Conservation (phyloP, 164 flowering plant genomes). For the Piper longum region DNA sequence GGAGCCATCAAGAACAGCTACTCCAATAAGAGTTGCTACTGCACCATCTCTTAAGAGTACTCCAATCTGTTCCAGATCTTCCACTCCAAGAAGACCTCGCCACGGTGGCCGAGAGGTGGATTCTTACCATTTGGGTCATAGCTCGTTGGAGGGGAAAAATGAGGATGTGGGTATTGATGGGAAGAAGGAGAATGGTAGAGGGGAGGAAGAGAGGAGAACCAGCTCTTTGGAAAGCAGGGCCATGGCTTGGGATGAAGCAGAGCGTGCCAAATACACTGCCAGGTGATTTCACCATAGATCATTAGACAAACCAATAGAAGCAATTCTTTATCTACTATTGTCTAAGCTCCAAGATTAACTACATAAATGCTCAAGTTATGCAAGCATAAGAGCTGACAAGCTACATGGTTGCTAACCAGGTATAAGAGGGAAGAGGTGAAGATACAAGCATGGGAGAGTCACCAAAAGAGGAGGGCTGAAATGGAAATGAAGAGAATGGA, state of each 20-base stretch:
- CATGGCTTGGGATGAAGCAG: slow-evolving; percentile 96
- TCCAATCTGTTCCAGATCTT: slow-evolving; percentile 61
- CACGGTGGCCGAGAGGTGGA: slow-evolving; percentile 25
- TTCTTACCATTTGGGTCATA: slow-evolving; percentile 16
- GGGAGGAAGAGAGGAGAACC: slow-evolving; percentile 23
- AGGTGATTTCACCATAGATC: slow-evolving; percentile 31
- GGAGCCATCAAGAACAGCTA: slow-evolving; percentile 84
- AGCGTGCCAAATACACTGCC: slow-evolving; percentile 81
- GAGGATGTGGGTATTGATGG: slow-evolving; percentile 14
- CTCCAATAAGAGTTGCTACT: slow-evolving; percentile 69
- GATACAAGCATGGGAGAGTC: slow-evolving; percentile 96
- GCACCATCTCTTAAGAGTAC: slow-evolving; percentile 35
- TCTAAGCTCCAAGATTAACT: background rate
- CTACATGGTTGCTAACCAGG: slow-evolving; percentile 24
- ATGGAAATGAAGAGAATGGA: slow-evolving; percentile 82
- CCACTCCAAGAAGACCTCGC: slow-evolving; percentile 47
- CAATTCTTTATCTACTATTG: background rate
- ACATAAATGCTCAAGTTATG: too few relatives aligned
- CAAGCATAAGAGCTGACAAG: too few relatives aligned
- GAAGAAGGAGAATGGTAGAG: slow-evolving; percentile 11
- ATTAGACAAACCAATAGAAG: background rate
- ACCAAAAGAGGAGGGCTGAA: slow-evolving; percentile 87
- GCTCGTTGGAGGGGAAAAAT: slow-evolving; percentile 19
- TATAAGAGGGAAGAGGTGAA: slow-evolving; percentile 89
- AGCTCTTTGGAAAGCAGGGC: slow-evolving; percentile 61